A percentile compares a stretch with the other conserved stretches of the same genome.
Evolutionary conservation across 352 stramenopile genomes (phyloP).

Genomic region (Saprolegnia diclina): DNA sequence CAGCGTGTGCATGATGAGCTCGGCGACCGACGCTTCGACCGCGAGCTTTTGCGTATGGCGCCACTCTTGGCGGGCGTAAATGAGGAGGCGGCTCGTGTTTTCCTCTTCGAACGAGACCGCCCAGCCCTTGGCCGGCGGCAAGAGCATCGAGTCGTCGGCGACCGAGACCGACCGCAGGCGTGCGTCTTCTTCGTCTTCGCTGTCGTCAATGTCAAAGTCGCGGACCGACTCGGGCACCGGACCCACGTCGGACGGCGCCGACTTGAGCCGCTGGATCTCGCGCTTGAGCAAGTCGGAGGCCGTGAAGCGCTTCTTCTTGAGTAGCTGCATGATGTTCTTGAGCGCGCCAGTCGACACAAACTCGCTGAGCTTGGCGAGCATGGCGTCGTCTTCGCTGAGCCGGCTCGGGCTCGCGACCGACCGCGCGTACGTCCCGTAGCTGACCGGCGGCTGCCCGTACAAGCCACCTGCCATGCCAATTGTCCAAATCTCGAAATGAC

Average conservation of each 20-base stretch:
- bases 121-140: conserved; percentile 9
- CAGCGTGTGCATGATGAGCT: conserved; percentile 18
- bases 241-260: not conserved
- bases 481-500: conserved; percentile 9
- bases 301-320: conserved; percentile 19
- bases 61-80: conserved; percentile 25
- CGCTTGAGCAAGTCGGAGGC: conserved; percentile 15
- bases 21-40: conserved; percentile 15
- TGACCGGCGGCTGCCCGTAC: not conserved
- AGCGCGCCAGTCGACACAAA: conserved; percentile 2
- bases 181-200: conserved; percentile 5
- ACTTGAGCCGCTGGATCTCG: conserved; percentile 24
- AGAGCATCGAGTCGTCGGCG: not conserved
- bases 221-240: not conserved
- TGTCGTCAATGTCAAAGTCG: not conserved
- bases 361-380: not conserved
- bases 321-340: conserved; percentile 12
- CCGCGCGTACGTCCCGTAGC: not conserved
- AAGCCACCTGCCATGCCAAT: not conserved
- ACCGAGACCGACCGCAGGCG: not conserved
- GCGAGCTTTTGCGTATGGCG: conserved; percentile 24
- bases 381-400: conserved; percentile 6
- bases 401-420: conserved; percentile 7
- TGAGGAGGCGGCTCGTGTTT: conserved; percentile 26
- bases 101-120: conserved; percentile 24